These are phyloP conservation scores for Clavariopsis aquatica DNA, from an alignment of 495 filamentous ascomycete genomes.

Conservation along the genomic window DNA sequence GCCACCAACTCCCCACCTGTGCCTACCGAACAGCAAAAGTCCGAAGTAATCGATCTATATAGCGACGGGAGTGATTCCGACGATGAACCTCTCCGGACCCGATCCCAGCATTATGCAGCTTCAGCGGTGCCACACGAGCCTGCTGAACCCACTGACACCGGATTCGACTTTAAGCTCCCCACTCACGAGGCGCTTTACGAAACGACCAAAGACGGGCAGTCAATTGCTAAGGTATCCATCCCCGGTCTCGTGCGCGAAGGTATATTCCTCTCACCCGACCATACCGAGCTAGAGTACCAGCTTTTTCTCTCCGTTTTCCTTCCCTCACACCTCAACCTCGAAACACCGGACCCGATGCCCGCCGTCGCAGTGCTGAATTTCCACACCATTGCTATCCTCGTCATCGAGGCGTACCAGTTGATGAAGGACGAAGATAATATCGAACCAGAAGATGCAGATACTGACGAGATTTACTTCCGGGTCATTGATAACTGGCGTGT, in stretches of 20 bases:
- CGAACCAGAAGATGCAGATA: not conserved
- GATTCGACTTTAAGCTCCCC: not conserved
- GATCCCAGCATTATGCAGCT: not conserved
- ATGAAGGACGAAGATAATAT: not conserved
- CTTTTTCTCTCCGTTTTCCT: constrained; percentile 23
- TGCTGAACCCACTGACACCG: not conserved
- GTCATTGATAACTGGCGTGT: constrained; percentile 24
- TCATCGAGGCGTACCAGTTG: constrained; percentile 9
- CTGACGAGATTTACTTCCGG: constrained; percentile 23
- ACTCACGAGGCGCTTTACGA: constrained; percentile 9
- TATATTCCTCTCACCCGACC: constrained; percentile 15
- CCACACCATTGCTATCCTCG: constrained; percentile 24
- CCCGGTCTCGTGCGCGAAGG: constrained; percentile 22
- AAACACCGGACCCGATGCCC: not conserved
- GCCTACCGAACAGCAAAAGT: not conserved
- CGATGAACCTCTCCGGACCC: not conserved
- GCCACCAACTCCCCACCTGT: not conserved
- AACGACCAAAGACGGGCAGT: not conserved
- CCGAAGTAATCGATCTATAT: not conserved
- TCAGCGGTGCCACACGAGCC: not conserved
- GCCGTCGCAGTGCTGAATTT: constrained; percentile 24
- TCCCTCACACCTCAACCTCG: constrained; percentile 9
- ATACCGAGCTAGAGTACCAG: not conserved
- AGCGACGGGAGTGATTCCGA: not conserved
- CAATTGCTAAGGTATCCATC: constrained; percentile 15